Conservation (phyloP, 371 early-diverging fungal species). For the Smittium mucronatum region DNA sequence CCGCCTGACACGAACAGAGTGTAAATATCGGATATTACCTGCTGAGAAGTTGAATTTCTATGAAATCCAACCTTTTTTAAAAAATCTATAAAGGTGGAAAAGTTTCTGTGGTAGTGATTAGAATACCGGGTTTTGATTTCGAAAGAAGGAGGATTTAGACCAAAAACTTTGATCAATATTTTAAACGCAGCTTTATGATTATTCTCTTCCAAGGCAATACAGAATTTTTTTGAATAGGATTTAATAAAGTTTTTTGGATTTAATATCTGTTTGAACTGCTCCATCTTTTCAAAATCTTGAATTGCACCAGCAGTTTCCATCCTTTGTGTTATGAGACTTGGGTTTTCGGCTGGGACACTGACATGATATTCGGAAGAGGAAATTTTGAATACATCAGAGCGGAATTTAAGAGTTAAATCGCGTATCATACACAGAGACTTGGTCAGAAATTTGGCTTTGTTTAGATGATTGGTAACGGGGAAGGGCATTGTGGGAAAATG, state of each 20-base stretch:
- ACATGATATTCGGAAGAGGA: not conserved
- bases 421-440: no score
- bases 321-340: not conserved
- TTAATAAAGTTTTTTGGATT: not conserved
- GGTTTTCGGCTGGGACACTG: not conserved
- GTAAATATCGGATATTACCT: not conserved
- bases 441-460: no score
- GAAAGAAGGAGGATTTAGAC: not conserved
- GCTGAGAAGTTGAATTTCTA: not conserved
- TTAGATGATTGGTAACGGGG: no score
- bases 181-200: not conserved
- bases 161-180: not conserved
- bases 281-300: not conserved
- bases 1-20: not conserved
- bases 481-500: no score
- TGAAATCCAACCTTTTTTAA: not conserved
- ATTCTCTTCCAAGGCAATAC: not conserved
- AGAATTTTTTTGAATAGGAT: not conserved
- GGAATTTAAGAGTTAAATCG: no score
- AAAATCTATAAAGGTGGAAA: not conserved
- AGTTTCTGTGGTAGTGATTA: not conserved
- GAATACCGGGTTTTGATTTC: not conserved
- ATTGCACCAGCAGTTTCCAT: not conserved
- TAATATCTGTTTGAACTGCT: not conserved
- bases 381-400: not conserved